phyloP scores from a whole-genome alignment of 2,329 filamentous ascomycete species.

The Ophiostoma sp. region DNA sequence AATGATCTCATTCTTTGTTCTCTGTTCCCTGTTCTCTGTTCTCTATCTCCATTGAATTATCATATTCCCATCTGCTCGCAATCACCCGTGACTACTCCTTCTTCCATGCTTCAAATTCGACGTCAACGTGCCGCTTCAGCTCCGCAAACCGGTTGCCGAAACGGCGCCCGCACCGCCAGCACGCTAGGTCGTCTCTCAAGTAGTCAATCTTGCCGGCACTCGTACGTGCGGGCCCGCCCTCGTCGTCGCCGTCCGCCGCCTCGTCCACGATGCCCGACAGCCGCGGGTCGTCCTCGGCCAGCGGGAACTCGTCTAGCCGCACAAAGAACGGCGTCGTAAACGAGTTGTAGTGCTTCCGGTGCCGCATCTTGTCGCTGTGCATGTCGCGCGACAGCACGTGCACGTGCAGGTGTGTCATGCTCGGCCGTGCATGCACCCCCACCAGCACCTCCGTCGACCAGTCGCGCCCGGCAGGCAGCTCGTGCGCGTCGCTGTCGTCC shows the following conservation, averaged over 20 bases:
- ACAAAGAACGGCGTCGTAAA: conserved; percentile 85
- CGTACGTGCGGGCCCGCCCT: no score
- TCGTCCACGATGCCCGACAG: conserved; percentile 36
- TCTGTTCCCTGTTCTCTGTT: neutral
- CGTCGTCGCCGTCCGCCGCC: no score
- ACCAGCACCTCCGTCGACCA: conserved; percentile 69
- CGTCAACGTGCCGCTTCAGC: conserved; percentile 65
- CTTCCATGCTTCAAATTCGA: conserved; percentile 52
- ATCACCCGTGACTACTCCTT: conserved; percentile 31
- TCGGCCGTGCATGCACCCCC: conserved; percentile 81
- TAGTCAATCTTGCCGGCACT: neutral
- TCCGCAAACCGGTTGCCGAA: conserved; percentile 70
- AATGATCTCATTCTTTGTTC: neutral
- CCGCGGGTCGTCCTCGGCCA: conserved; percentile 59
- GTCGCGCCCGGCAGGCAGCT: conserved; percentile 66
- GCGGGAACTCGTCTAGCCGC: conserved; percentile 69
- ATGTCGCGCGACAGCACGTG: conserved; percentile 82
- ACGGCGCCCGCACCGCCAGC: conserved; percentile 74
- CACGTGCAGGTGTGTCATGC: conserved; percentile 87
- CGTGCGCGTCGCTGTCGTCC: conserved; percentile 52
- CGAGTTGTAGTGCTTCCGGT: conserved; percentile 86
- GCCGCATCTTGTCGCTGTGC: conserved; percentile 64
- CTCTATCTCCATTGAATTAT: neutral
- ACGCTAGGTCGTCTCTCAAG: conserved; percentile 35
- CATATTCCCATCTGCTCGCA: neutral